Evolutionary conservation across 1,139 yeast genomes (phyloP), one percentile per base, ranked within the genome.

Genomic region (Suhomyces bokatorum): DNA sequence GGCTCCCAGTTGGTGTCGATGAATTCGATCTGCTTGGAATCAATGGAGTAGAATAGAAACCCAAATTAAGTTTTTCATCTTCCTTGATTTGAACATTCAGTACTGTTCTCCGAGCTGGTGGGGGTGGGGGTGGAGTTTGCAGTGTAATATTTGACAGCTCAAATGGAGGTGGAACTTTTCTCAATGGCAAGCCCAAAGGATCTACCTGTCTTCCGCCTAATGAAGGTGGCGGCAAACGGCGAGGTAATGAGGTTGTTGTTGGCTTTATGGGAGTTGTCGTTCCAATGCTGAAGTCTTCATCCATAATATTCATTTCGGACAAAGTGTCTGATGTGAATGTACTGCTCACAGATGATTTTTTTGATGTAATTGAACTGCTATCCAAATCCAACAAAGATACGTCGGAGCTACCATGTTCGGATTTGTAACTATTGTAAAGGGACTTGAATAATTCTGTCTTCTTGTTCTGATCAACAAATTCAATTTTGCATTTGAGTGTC

Each of bases 401-500:
- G 5, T 49, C 58, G 9, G 50, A 51, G 15, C 49, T 59, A 1
- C 66, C 67, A 47, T 69, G 60, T 36, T 68, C 67, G 4, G 51
- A 39, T 49, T 70, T 70, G 52, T 66, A 73, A 4, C 53, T 52
- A 3, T 58, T 58, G 49, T 72, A 72, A 30, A 69, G 56, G n/a
- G 56, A 49, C 38, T 61, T 63, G n/a, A 71, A 52, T 46, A 74
- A 57, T 15, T 53, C 47, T 15, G 53, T 43, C 48, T 66, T 70
- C 54, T 64, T 68, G 3, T 48, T 55, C 29, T 63, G 64, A 52
- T 89, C 84, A 29, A 89, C 74, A 44, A 85, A 77, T 51, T 80
- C 81, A 34, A 86, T 85, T 38, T 67, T 73, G n/a, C 87, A 77
- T 34, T 72, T 64, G 58, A 84, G 89, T 1, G 87, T 78, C 3